Conservation (phyloP, 73 alveolate species). For the Symbiodinium pilosum region DNA sequence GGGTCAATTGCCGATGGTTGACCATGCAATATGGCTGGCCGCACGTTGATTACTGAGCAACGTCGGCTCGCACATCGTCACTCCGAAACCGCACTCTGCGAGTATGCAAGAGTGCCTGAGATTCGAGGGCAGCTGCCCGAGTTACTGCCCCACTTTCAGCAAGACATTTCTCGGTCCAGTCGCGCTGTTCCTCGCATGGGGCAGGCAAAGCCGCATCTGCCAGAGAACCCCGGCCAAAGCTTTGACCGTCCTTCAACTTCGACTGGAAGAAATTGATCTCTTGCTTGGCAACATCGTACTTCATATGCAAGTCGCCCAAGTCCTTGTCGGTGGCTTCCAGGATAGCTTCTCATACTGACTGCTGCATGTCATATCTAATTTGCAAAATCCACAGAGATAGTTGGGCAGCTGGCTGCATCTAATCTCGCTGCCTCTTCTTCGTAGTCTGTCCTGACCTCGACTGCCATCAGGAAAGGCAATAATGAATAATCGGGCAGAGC, state of each 20-base stretch:
- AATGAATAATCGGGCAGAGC: neutral
- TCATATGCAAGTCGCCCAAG: constrained; percentile 62
- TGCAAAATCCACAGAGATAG: neutral
- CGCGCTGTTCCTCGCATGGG: constrained; percentile 72
- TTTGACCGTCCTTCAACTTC: constrained; percentile 65
- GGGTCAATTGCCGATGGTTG: too few species aligned
- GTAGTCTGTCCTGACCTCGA: constrained; percentile 52
- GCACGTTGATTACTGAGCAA: too few species aligned
- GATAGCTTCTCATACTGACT: too few species aligned
- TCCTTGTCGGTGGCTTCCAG: too few species aligned
- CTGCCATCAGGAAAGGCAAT: too few species aligned
- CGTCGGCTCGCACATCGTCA: too few species aligned
- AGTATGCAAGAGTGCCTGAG: constrained; percentile 22
- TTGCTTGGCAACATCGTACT: constrained; percentile 85
- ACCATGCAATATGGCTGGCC: too few species aligned
- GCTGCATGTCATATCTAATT: too few species aligned
- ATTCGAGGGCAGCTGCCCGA: constrained; percentile 83
- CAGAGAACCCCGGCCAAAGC: too few species aligned
- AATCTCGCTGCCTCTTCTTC: constrained; percentile 75
- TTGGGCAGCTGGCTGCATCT: constrained; percentile 37
- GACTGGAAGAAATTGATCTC: constrained; percentile 89
- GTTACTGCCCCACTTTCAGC: constrained; percentile 74
- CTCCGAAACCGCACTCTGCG: too few species aligned
- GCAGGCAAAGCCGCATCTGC: too few species aligned
- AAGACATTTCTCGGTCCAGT: constrained; percentile 72